Evolutionary conservation across 106 monocot genomes (phyloP), one percentile per base, ranked within the genome.

Genomic region (Acorus calamus): DNA sequence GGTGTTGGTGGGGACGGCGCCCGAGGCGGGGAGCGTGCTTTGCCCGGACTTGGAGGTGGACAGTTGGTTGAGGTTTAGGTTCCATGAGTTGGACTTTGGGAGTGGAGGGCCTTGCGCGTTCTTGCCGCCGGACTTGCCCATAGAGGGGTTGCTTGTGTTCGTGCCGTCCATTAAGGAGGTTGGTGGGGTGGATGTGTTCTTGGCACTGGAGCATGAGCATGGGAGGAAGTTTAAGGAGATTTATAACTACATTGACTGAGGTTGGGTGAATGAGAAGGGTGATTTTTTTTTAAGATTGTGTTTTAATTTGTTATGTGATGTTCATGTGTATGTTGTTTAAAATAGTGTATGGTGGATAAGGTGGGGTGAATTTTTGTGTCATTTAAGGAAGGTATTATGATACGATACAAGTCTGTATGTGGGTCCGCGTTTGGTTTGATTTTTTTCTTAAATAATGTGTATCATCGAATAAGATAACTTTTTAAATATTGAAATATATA

Each of bases 51-150:
- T 59, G 11, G 59, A 59, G 59, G 9, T 59, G 11, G 14, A 59
- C 59, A 59, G 59, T 42, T 59, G 41, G 59, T 42, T 59, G 41
- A 59, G 59, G 11, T 14, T 59, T 7, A 4, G 8, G 42, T 42
- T 59, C 59, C 59, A 59, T 8, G 59, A 28, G 59, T 8, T 59
- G 6, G 59, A 59, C 59, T 59, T 59, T 8, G 59, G 59, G 6
- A 42, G 59, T 42, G 41, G 59, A 14, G 41, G 11, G 41, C 59
- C 59, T 8, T 59, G 59, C 41, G 59, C 59, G 41, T 59, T 59
- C 59, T 6, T 43, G 2, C 59, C 41, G 6, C 7, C 59, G 13
- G 14, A 42, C 4, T 42, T 9, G 14, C 59, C 59, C 6, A 8
- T 42, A 8, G 59, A 59, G 13, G 59, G 59, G 42, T 8, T 7